Percentiles rank a stretch among this genome's conserved stretches.
phyloP scores from a whole-genome alignment of 768 basidiomycete species.

The Boletus rex-veris region DNA sequence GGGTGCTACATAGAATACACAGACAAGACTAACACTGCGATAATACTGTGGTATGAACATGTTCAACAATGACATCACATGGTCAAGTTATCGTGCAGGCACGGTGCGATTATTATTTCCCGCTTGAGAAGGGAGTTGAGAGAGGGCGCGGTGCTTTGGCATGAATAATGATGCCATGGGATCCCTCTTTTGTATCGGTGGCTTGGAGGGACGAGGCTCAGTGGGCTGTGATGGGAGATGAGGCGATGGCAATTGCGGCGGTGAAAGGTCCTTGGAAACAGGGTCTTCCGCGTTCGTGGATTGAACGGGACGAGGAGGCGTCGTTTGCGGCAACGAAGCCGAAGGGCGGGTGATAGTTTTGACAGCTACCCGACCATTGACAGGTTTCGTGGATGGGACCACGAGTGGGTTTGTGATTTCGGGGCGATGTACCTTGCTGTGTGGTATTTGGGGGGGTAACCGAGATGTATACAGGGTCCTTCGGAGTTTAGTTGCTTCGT shows the following conservation, averaged over 20 bases:
- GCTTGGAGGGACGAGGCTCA: constrained; percentile 35
- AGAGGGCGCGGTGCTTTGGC: constrained; percentile 68
- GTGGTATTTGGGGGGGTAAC: constrained; percentile 50
- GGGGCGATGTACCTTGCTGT: constrained; percentile 41
- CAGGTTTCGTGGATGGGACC: constrained; percentile 27
- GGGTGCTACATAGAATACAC: constrained; percentile 15
- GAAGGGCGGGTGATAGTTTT: constrained; percentile 43
- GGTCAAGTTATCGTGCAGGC: constrained; percentile 20
- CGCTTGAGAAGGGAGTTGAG: constrained; percentile 44
- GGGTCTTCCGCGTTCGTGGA: constrained; percentile 9
- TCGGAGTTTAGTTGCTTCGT: constrained; percentile 65
- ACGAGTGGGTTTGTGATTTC: constrained; percentile 34
- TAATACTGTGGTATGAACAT: neutral
- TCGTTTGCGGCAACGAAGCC: constrained; percentile 7
- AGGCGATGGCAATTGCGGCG: constrained; percentile 11
- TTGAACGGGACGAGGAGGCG: constrained; percentile 32
- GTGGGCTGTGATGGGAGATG: constrained; percentile 17
- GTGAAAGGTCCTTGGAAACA: constrained; percentile 25
- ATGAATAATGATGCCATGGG: constrained; percentile 63
- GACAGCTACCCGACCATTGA: constrained; percentile 46
- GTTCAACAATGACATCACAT: neutral
- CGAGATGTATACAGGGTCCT: constrained; percentile 55
- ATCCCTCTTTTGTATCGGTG: constrained; percentile 52
- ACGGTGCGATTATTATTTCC: constrained; percentile 18
- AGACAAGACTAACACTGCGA: constrained; percentile 2